These are phyloP conservation scores for Fragaria ananassa DNA, from an alignment of 306 rosid species.

Conservation along the genomic window DNA sequence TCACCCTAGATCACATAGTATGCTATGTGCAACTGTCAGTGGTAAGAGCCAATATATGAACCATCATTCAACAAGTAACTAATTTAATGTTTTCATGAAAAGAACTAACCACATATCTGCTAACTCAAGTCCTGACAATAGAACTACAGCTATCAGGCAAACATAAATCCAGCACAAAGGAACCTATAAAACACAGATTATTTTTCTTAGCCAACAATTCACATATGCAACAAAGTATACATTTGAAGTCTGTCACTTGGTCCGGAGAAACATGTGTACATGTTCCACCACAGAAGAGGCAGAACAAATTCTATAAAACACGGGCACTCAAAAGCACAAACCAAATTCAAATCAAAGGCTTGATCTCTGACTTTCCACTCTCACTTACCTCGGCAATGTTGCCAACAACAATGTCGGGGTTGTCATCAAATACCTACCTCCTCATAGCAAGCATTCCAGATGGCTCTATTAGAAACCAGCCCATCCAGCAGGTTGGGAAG, in stretches of 20 bases:
- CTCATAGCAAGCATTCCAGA: slow-evolving; percentile 18
- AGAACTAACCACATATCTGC: background rate
- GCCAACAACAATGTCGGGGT: slow-evolving; percentile 3
- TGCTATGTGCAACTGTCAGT: background rate
- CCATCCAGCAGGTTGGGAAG: slow-evolving; percentile 96
- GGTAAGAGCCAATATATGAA: background rate
- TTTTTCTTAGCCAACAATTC: slow-evolving; percentile 18
- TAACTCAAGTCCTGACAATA: background rate
- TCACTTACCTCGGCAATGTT: slow-evolving; percentile 25
- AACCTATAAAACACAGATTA: background rate
- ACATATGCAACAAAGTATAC: slow-evolving; percentile 14
- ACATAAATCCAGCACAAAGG: background rate
- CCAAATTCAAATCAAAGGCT: slow-evolving; percentile 20
- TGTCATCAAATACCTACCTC: slow-evolving; percentile 11
- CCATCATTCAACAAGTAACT: background rate
- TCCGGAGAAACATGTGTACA: slow-evolving; percentile 19
- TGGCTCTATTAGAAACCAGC: slow-evolving; percentile 67
- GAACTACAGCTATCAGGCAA: background rate
- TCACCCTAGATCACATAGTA: background rate
- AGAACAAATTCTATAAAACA: slow-evolving; percentile 35
- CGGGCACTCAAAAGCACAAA: slow-evolving; percentile 40
- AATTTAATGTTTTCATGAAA: background rate
- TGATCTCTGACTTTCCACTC: slow-evolving; percentile 21
- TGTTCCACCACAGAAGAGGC: slow-evolving; percentile 21
- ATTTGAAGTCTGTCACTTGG: slow-evolving; percentile 11